Percentiles rank a stretch among this genome's conserved stretches.
phyloP scores from a whole-genome alignment of 2,329 filamentous ascomycete genomes.

The Fusarium sp. region DNA sequence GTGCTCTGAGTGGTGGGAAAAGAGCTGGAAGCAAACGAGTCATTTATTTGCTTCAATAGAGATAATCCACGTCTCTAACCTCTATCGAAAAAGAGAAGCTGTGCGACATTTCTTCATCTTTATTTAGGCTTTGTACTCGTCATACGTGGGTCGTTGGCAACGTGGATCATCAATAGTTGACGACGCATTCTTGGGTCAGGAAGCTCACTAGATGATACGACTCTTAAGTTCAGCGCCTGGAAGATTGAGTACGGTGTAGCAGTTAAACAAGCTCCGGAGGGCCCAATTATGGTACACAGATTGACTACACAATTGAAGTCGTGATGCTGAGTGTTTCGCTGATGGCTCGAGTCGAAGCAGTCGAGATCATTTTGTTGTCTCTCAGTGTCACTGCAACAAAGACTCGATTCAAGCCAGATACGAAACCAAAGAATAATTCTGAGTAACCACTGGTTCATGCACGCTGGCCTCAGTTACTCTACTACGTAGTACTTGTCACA shows the following conservation, averaged over 20 bases:
- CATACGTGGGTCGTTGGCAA: slow-evolving; percentile 34
- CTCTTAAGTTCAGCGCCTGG: not conserved
- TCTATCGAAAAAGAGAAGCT: not conserved
- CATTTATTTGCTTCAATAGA: not conserved
- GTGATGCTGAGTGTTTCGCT: not conserved
- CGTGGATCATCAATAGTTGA: slow-evolving; percentile 25
- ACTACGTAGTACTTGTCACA: not conserved
- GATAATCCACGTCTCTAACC: not conserved
- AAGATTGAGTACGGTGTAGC: not conserved
- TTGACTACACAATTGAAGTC: not conserved
- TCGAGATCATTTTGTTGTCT: not conserved
- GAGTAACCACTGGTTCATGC: not conserved
- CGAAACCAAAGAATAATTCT: not conserved
- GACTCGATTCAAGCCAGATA: not conserved
- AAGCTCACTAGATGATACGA: not conserved
- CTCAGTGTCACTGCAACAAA: not conserved
- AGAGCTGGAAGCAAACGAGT: not conserved
- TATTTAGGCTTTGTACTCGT: slow-evolving; percentile 20
- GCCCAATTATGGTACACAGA: too few species aligned
- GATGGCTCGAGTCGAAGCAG: not conserved
- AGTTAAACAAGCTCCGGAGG: not conserved
- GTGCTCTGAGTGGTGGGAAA: not conserved
- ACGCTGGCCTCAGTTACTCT: not conserved
- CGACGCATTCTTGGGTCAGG: not conserved
- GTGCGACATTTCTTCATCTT: slow-evolving; percentile 19